Conservation (phyloP, 352 stramenopile species). For the Phytophthora hibernalis region DNA sequence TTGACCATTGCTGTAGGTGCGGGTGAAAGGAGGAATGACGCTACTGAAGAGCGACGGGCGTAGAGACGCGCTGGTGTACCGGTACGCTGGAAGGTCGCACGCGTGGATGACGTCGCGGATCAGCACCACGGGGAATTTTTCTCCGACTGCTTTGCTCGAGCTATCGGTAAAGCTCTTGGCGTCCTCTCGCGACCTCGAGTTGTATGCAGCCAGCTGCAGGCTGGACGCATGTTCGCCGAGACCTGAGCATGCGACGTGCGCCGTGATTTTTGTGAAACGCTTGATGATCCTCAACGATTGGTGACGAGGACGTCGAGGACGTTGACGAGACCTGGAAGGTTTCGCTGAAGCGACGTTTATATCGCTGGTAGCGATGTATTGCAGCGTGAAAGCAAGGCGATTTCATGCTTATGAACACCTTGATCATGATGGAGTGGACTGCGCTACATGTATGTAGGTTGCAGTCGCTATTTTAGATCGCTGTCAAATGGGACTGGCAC, state of each 20-base stretch:
- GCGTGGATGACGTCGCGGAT: constrained; percentile 6
- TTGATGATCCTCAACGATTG: constrained; percentile 30
- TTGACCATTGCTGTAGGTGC: constrained; percentile 26
- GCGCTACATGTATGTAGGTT: too few relatives aligned
- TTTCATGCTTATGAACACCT: neutral
- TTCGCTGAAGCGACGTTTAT: neutral
- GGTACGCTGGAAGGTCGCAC: constrained; percentile 27
- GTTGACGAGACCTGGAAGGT: constrained; percentile 13
- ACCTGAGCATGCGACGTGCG: constrained; percentile 24
- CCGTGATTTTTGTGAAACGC: constrained; percentile 32
- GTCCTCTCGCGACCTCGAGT: neutral
- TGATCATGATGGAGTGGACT: too few relatives aligned
- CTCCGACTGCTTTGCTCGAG: neutral
- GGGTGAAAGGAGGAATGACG: constrained; percentile 32
- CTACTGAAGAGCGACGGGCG: neutral
- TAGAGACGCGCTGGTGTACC: neutral
- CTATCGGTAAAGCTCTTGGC: neutral
- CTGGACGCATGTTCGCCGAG: neutral
- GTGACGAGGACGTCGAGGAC: constrained; percentile 19
- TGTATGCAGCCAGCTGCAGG: neutral
- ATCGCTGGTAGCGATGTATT: constrained; percentile 5
- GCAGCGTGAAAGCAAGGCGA: neutral
- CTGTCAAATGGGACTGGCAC: too few relatives aligned
- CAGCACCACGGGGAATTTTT: constrained; percentile 9
- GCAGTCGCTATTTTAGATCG: too few relatives aligned